Evolutionary conservation across 305 asterid genomes (phyloP), one percentile per base, ranked within the genome.

Genomic region (Solanum aculeatissimum): DNA sequence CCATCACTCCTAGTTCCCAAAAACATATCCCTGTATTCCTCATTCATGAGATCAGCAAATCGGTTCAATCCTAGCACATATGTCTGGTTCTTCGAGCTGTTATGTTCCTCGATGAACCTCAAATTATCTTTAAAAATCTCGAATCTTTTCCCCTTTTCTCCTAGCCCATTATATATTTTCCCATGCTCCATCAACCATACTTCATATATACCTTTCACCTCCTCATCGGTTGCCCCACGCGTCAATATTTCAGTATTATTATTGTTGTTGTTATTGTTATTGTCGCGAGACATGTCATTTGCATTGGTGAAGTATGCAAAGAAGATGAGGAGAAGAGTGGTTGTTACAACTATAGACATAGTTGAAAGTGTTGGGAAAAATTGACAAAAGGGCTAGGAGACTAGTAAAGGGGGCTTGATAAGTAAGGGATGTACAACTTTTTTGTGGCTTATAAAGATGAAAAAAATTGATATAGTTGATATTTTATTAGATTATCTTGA

Each of bases 101-200:
- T 95, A 85, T 95, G 93, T 71, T 93, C 93, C 63, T 92, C 95
- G n/a, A 95, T 90, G 85, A 91, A 94, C 89, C 86, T 89, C 15
- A 91, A 83, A 83, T 95, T 95, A 23, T 93, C 98, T 93, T 92
- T 94, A 71, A 95, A 95, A 60, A 95, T 92, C 87, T 90, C 85
- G 62, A 95, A 92, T 88, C 97, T 83, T 90, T 63, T 87, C 13
- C 91, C 97, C 84, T 92, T 92, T 88, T 95, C 97, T 7, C 98
- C 97, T 25, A 95, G 80, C 10, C 89, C 97, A 88, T 94, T 94
- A 88, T 93, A 94, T 0, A 92, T 75, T 85, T 92, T 94, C 2
- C 93, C 93, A 84, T 95, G 97, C 87, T 92, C 80, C n/a, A 85
- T 92, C 70, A 93, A 75, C 98, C 98, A 95, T 87, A 93, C 85